Base-by-base conservation (phyloP, 495 filamentous ascomycete species). In the Penicillium turbatum region DNA sequence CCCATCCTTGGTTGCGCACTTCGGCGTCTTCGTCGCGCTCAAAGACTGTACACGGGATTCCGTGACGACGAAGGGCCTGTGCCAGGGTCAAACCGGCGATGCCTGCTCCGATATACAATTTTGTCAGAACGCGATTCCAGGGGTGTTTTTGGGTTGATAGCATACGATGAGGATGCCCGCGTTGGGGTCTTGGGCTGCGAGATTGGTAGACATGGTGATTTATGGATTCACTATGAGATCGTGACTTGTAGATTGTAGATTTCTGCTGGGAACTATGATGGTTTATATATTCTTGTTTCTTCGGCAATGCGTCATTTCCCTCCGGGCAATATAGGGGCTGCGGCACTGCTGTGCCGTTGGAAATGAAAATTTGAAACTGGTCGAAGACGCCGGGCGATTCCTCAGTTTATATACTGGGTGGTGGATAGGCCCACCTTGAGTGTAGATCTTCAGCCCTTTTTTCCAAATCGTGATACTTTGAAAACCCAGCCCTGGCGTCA, bases 51-150 rank as follows among this genome's bases (percentile, higher is more conserved):
- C 70, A 75, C 0, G 69, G 51, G 34, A 71, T 61, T 26, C 39
- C 32, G n/a, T 60, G 35, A 40, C 74, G 74, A 51, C 70, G 70
- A 34, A 81, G 70, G 16, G 65, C 72, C 48, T 82, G 79, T 4
- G 78, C 79, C 8, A 82, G 68, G 4, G 72, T 65, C 15, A 79
- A 66, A 16, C 79, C 78, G 11, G 73, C 72, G 40, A 82, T 67
- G 13, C 79, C 79, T n/a, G 68, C 79, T 15, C 79, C 79, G 37
- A 39, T 39, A 39, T 39, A 19, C 6, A 10, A 36, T 19, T 11
- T 39, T 5, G 37, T 39, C 9, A 39, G 16, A 39, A 39, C 37
- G 37, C 37, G 37, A 21, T 15, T 39, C 37, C 35, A 37, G 17
- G n/a, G 6, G 13, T 6, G n/a, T 4, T 17, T 37, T 16, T 6